Evolutionary conservation across 805 yeast genomes (phyloP), one percentile per base, ranked within the genome.

Genomic region (Candida arabinofermentans): DNA sequence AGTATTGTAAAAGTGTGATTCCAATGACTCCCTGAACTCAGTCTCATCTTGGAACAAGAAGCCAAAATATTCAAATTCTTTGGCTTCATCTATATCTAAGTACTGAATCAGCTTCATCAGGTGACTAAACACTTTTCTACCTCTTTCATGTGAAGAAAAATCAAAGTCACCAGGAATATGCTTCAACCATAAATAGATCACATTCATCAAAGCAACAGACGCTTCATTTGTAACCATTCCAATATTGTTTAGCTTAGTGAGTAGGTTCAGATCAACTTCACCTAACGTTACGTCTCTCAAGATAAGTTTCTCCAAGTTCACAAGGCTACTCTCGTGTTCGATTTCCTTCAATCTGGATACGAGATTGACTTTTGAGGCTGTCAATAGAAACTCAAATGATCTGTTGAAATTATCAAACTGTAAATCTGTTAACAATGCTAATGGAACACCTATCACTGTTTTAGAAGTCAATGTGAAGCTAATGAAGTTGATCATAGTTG

Each of bases 371-470:
- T 43, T 42, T 2, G 54, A 38, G 16, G 44, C 43, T 9, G 38
- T 22, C 23, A 48, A 24, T 5, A 58, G 34, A 37, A 52, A 58
- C 2, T 52, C 47, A 30, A 59, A 57, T 8, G 55, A 50, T 9
- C 24, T 8, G 3, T 36, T 8, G 5, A 61, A 50, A 34, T 56
- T 58, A 2, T 43, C 43, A 34, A 39, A 57, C 39, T 61, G 65
- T 18, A 19, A 4, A 2, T 47, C 47, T 0, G 49, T 39, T 8
- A 61, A 42, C 1, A 39, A 27, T 5, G 39, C 39, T 2, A 81
- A 71, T 30, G 69, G 66, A 5, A 67, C 63, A 3, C 72, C 78
- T 13, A 68, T 53, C 13, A 61, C 46, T 5, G 62, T 54, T 17
- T 56, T 47, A 1, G 57, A 48, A 3, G 46, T 38, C 24, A 58